These are phyloP conservation scores for Chaetomium sp. DNA, from an alignment of 2,329 filamentous ascomycete species.

Conservation along the genomic window DNA sequence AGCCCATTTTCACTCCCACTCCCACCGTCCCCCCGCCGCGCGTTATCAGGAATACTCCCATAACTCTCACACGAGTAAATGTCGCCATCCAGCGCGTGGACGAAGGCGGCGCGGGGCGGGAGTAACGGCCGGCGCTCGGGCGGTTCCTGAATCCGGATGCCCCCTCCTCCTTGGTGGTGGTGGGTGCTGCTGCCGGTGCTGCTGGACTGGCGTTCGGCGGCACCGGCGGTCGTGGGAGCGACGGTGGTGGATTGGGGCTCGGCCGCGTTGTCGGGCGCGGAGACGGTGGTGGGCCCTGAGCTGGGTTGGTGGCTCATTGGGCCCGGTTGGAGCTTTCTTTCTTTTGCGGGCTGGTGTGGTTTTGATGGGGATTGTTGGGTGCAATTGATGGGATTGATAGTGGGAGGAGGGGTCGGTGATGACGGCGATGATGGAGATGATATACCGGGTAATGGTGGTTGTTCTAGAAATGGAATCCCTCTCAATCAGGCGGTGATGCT, in stretches of 20 bases:
- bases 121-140: slow-evolving; percentile 28
- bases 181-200: not conserved
- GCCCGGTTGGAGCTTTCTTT: not conserved
- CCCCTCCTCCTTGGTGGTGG: not conserved
- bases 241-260: not conserved
- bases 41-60: not conserved
- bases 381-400: too few species aligned
- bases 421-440: too few species aligned
- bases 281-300: not conserved
- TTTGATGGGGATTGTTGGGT: too few species aligned
- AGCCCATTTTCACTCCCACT: not conserved
- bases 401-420: too few species aligned
- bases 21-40: not conserved
- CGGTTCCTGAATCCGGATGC: slow-evolving; percentile 23
- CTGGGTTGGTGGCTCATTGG: slow-evolving; percentile 9
- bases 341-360: too few species aligned
- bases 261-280: not conserved
- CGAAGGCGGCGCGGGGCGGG: slow-evolving; percentile 29
- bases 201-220: not conserved
- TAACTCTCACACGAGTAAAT: slow-evolving; percentile 42
- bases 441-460: too few species aligned
- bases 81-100: slow-evolving; percentile 33
- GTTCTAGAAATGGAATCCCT: too few species aligned
- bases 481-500: too few species aligned
- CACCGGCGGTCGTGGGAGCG: not conserved